Evolutionary conservation across 305 asterid genomes (phyloP).

Genomic region (Monarda citriodora): DNA sequence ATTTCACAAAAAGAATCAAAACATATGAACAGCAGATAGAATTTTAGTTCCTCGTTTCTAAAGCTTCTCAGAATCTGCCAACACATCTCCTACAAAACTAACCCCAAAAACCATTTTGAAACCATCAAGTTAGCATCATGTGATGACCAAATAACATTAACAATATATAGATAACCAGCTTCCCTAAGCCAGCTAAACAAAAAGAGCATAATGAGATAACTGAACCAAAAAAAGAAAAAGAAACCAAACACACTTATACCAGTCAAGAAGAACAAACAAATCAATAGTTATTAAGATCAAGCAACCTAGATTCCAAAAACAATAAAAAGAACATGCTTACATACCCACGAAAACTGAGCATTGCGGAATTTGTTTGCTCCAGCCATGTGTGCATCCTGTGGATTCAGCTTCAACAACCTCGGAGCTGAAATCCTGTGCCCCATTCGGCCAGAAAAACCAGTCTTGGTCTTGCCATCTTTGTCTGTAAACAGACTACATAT

Average conservation of each 20-base stretch:
- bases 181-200: neutral
- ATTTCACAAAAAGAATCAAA: conserved; percentile 2
- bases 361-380: conserved; percentile 87
- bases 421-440: conserved; percentile 94
- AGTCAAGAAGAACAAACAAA: conserved; percentile 10
- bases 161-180: neutral
- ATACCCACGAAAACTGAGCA: conserved; percentile 99
- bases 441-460: conserved; percentile 97
- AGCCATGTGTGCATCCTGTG: conserved; percentile 89
- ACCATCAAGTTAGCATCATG: neutral
- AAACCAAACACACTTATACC: neutral
- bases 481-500: conserved; percentile 88
- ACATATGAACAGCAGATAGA: neutral
- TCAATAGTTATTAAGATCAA: conserved; percentile 7
- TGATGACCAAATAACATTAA: too few relatives aligned
- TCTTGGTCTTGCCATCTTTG: conserved; percentile 85
- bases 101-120: neutral
- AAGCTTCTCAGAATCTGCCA: conserved; percentile 5
- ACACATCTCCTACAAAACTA: neutral
- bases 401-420: conserved; percentile 84
- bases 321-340: conserved; percentile 29
- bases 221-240: neutral
- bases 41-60: neutral
- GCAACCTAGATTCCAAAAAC: conserved; percentile 10
- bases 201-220: neutral